These are phyloP conservation scores for Candida germanica DNA, from an alignment of 805 yeast species.

Conservation along the genomic window DNA sequence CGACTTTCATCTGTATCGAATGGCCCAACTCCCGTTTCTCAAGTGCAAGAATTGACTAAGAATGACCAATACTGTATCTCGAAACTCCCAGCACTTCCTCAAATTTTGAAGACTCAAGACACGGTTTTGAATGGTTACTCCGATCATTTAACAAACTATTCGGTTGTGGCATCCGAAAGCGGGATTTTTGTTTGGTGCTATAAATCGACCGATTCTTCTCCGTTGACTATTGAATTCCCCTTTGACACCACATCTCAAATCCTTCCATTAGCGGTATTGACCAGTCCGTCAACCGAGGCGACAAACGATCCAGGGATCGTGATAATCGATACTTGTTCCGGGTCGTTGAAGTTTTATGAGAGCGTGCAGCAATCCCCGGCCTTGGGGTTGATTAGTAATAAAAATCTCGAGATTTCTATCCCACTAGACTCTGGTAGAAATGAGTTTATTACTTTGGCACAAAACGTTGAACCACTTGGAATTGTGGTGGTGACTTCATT, in stretches of 20 bases:
- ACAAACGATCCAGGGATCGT: slow-evolving; percentile 65
- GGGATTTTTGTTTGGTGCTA: slow-evolving; percentile 68
- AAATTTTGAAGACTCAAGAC: slow-evolving; percentile 20
- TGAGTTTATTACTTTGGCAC: slow-evolving; percentile 59
- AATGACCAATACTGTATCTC: slow-evolving; percentile 57
- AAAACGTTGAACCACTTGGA: slow-evolving; percentile 72
- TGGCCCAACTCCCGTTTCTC: no score
- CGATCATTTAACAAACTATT: slow-evolving; percentile 47
- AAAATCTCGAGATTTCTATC: slow-evolving; percentile 40
- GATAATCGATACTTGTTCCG: slow-evolving; percentile 56
- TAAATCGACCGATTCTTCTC: slow-evolving; percentile 56
- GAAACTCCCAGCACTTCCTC: slow-evolving; percentile 55
- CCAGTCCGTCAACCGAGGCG: slow-evolving; percentile 53
- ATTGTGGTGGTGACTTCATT: slow-evolving; percentile 65
- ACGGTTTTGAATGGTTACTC: slow-evolving; percentile 37
- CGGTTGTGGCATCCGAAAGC: slow-evolving; percentile 47
- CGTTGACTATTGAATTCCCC: slow-evolving; percentile 55
- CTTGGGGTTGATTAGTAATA: slow-evolving; percentile 50
- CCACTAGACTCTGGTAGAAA: slow-evolving; percentile 30
- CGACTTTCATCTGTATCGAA: not conserved
- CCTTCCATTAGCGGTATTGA: slow-evolving; percentile 54
- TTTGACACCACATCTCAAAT: slow-evolving; percentile 22
- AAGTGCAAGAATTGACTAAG: slow-evolving; percentile 48
- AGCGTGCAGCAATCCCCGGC: slow-evolving; percentile 70
- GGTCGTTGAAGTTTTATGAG: slow-evolving; percentile 67